Evolutionary conservation across 148 eudicot species (phyloP), one percentile per base, ranked within the genome.

Genomic region (Vaccinium vitisidaea): DNA sequence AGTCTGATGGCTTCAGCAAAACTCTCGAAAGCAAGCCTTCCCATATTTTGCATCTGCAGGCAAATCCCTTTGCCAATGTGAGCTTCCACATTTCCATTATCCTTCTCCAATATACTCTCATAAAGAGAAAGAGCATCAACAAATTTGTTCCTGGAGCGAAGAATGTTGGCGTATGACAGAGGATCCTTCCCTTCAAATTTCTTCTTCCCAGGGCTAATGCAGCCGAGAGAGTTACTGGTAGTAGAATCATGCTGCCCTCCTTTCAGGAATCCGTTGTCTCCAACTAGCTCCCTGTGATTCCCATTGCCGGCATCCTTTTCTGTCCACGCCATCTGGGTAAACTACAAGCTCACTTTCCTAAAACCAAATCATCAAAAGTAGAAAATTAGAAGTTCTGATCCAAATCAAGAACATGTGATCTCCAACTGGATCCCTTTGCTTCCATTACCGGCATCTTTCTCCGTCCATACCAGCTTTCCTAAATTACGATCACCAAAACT

Each of bases 61-160:
- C 98, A 97, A 87, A 97, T 90, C 87, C 98, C 98, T 90, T 97
- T 97, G 61, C 98, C 99, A 75, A 97, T 92, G 67, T 89, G 88
- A 83, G 99, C 98, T 87, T 95, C 96, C 50, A 95, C 92, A 87
- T 92, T 93, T 84, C 82, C 94, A 85, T 56, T 86, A 82, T 97
- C 98, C 90, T 91, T 93, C 87, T 90, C 96, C 90, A 95, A 75
- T 63, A 97, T 84, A 80, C 90, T 89, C 82, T 92, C 96, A 85
- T 95, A 97, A 25, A 92, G 91, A 55, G 90, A 90, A 75, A 94
- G 89, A 32, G 99, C 99, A 86, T 95, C 98, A 2, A 86, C 92
- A 84, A 94, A 97, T 75, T 97, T 97, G 87, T 92, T 95, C 89
- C 99, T 89, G 8, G 94, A 91, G 32, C 99, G 99, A 79, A 97